Evolutionary conservation across 768 basidiomycete species (phyloP), one percentile per base, ranked within the genome.

Genomic region (Phaeotremella fagi): DNA sequence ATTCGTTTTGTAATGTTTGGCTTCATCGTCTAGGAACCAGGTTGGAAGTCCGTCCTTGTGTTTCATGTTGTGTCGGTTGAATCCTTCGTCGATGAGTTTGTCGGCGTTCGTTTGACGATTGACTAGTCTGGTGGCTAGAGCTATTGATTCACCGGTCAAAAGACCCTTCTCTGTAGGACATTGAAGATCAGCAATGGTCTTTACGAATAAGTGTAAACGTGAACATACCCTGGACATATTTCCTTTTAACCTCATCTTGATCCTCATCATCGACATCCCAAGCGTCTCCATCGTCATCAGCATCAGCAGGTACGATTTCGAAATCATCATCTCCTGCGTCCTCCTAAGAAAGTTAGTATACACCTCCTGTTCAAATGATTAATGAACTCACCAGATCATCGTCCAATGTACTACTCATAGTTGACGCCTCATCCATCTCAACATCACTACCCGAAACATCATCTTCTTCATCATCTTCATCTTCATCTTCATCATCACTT

Each of bases 11-110:
- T 94, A 95, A 71, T 86, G 80, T 64, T 90, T 90, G 14, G 83
- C 76, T 75, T 99, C 95, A 61, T 99, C 95, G 61, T 99, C 95
- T 28, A 98, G 79, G 80, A 99, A 98, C 95, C 95, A 99, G 0
- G 84, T 75, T 4, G 95, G 95, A 11, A 98, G 82, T 15, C 80
- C 89, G 45, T 98, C 95, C 75, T 90, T 94, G 52, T 87, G 82
- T 62, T 90, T 87, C 49, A 92, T 80, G 1, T 92, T 88, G 75
- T 91, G 87, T 11, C 90, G 87, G 75, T 86, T 90, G 79, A 98
- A 99, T 12, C 95, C 95, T 42, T 95, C 86, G 63, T 98, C 90
- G 68, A 98, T 81, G 23, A 99, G 80, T 25, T 89, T 82, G 4
- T 89, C 89, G 67, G 84, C 85, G 0, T 90, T 97, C 60, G 79